Evolutionary conservation across 1,284 basidiomycete genomes (phyloP), one percentile per base, ranked within the genome.

Genomic region (Sanghuangporus baumii): DNA sequence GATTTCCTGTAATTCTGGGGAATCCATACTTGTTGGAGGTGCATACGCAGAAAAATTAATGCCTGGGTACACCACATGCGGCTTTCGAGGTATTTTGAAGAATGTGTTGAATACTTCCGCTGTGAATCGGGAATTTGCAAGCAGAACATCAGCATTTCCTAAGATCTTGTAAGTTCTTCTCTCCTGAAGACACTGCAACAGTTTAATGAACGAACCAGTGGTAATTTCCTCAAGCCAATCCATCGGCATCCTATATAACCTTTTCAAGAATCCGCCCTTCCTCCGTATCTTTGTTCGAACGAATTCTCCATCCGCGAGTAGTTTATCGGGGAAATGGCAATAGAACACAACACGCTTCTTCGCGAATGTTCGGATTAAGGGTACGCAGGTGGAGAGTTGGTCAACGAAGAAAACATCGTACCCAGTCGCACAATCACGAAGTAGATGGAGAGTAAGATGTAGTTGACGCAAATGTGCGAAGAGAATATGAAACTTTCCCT

Each of bases 311-410:
- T 86, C 79, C 57, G 93, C 82, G n/a, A 97, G 81, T 0, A 97
- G 78, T 73, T 96, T 94, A 76, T 98, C 95, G 0, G 97, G 96
- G 70, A 98, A 99, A 74, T 99, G 96, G 70, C 95, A 97, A 74
- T 99, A 99, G 76, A 98, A 99, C 16, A 99, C 86, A 26, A 97
- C 90, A 1, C 93, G 85, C 9, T 85, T 92, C 11, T 80, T 79
- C 2, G 81, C 83, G 9, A 92, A 72, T 58, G 80, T 73, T 12
- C 92, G 83, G 1, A 99, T 79, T 65, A 96, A 78, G 0, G 96
- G 96, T 18, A 98, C 81, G 65, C 91, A 94, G 1, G 94, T 93
- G 1, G 93, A 93, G 20, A 98, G 85, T 73, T 98, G 96, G 75
- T 99, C 97, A 16, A 98, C 89, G 65, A 99, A 88, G 77, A 89